phyloP scores from a whole-genome alignment of 1,284 basidiomycete genomes.

The Microbotryum silenes-acaulis region DNA sequence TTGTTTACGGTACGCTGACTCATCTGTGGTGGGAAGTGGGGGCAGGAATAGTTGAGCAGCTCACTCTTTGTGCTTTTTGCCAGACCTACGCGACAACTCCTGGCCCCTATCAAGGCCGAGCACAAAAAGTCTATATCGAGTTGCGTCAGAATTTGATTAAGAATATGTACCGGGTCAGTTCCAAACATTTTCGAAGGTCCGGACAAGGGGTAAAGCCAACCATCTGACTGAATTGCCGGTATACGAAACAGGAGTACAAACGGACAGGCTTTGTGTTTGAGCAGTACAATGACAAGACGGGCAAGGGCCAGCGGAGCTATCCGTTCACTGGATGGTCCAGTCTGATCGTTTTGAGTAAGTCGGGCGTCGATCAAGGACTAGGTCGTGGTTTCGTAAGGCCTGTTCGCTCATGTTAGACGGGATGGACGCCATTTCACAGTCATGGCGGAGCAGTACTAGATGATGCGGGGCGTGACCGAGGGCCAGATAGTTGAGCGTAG shows the following conservation, averaged over 20 bases:
- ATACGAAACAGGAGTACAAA: conserved; percentile 62
- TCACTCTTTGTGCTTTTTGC: conserved; percentile 7
- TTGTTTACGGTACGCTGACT: conserved; percentile 56
- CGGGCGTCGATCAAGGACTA: too few relatives aligned
- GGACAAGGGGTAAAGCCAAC: not conserved
- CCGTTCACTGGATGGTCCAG: conserved; percentile 90
- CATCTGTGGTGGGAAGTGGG: too few relatives aligned
- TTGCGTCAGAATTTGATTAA: conserved; percentile 72
- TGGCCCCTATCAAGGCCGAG: conserved; percentile 70
- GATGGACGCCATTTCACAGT: conserved; percentile 24
- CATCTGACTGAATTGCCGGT: not conserved
- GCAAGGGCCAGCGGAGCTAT: conserved; percentile 66
- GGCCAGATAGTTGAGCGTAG: too few relatives aligned
- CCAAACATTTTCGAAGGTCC: too few relatives aligned
- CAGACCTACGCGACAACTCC: conserved; percentile 67
- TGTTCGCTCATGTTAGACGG: not conserved
- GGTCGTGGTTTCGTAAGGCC: too few relatives aligned
- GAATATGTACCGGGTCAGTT: conserved; percentile 71
- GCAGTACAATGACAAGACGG: conserved; percentile 78
- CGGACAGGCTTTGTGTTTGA: conserved; percentile 88
- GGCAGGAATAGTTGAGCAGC: too few relatives aligned
- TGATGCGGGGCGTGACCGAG: too few relatives aligned
- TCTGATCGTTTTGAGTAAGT: conserved; percentile 60
- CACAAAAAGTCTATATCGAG: conserved; percentile 67
- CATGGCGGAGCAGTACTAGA: conserved; percentile 40